Evolutionary conservation across 2,329 filamentous ascomycete species (phyloP).

Genomic region (Harringtonia lauricola): DNA sequence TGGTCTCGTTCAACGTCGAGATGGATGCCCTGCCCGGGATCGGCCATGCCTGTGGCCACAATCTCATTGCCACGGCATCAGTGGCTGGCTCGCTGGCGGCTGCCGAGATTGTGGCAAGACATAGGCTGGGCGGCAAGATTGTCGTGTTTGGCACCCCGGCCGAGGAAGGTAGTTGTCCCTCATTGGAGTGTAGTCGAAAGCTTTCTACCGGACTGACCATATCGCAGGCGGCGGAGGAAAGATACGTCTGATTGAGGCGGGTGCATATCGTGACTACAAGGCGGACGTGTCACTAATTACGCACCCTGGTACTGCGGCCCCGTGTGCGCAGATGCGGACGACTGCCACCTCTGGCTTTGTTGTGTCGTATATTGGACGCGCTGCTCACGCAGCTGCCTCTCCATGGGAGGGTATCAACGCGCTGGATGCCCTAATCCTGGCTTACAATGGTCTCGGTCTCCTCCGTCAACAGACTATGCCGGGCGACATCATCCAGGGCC

Average conservation of each 20-base stretch:
- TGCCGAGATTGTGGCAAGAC: conserved; percentile 28
- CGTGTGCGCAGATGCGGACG: conserved; percentile 38
- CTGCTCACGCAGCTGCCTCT: conserved; percentile 44
- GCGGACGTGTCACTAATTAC: conserved; percentile 28
- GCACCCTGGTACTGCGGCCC: conserved; percentile 29
- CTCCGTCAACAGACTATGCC: conserved; percentile 46
- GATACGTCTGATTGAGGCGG: conserved; percentile 30
- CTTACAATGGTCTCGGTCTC: conserved; percentile 35
- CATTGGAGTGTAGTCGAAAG: background rate
- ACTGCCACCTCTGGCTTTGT: conserved; percentile 37
- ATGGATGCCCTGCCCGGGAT: conserved; percentile 39
- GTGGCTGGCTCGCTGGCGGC: conserved; percentile 35
- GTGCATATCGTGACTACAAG: conserved; percentile 28
- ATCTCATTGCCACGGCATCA: conserved; percentile 38
- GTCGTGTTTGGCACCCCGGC: conserved; percentile 40
- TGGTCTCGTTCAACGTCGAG: conserved; percentile 34
- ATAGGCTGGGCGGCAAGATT: conserved; percentile 30
- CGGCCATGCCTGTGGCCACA: conserved; percentile 44
- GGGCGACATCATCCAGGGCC: conserved; percentile 36
- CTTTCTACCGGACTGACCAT: background rate
- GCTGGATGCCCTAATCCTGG: conserved; percentile 41
- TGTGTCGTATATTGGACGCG: conserved; percentile 41
- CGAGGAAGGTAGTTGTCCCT: conserved; percentile 29
- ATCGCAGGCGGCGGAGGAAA: conserved; percentile 31
- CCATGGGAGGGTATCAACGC: conserved; percentile 51